Conservation (phyloP, 805 yeast genomes). For the Candida maltosa region DNA sequence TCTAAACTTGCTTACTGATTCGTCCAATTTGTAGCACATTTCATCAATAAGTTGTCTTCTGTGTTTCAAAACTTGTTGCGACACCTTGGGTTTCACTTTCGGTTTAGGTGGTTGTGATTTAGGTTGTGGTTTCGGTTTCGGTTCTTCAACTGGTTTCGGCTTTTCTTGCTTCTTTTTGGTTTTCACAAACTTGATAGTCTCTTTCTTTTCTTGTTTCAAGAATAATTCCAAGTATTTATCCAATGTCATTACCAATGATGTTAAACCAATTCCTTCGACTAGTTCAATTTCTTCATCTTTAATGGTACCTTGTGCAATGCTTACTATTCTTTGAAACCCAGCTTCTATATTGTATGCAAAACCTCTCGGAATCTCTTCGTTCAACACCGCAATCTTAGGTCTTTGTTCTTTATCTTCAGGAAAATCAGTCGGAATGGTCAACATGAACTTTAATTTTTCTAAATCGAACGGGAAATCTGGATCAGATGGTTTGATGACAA, state of each 20-base stretch:
- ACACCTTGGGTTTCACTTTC: constrained; percentile 3
- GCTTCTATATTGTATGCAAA: constrained; percentile 62
- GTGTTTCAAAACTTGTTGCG: constrained; percentile 7
- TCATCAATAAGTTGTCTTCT: constrained; percentile 22
- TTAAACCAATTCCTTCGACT: constrained; percentile 48
- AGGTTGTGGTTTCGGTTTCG: constrained; percentile 5
- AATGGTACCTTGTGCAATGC: constrained; percentile 17
- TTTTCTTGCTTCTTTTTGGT: constrained; percentile 9
- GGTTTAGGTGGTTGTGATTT: constrained; percentile 4
- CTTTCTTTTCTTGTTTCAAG: constrained; percentile 55
- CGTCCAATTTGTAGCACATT: constrained; percentile 24
- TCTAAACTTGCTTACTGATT: constrained; percentile 23
- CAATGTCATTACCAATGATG: constrained; percentile 52
- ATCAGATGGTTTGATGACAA: constrained; percentile 55
- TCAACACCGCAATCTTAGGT: constrained; percentile 56
- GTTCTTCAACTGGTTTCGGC: neutral
- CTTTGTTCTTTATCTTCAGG: constrained; percentile 33
- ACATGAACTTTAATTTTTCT: constrained; percentile 46
- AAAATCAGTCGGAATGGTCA: constrained; percentile 54
- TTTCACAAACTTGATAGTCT: constrained; percentile 60
- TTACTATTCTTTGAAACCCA: constrained; percentile 52
- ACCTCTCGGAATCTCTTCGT: constrained; percentile 69
- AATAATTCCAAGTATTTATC: constrained; percentile 59
- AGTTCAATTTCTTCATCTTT: constrained; percentile 25
- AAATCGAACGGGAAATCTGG: constrained; percentile 74